phyloP scores from a whole-genome alignment of 257 asterid species.

The Solanum gracilifrons region DNA sequence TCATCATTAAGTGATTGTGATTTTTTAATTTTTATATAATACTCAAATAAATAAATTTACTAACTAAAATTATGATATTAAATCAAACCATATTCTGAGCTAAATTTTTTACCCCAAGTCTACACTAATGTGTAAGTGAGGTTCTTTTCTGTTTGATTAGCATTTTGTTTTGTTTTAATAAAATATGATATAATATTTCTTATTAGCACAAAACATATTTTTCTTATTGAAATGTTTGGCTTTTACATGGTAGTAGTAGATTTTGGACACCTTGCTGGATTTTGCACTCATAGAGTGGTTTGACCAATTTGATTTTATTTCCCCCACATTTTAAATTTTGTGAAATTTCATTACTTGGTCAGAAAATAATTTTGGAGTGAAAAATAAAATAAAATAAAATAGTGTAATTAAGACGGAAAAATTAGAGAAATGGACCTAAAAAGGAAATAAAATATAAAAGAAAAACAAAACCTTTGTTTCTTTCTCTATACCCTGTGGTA shows the following conservation, averaged over 20 bases:
- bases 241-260: background rate
- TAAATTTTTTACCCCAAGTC: background rate
- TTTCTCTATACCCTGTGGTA: conserved; percentile 8
- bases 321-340: background rate
- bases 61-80: no score
- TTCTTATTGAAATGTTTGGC: background rate
- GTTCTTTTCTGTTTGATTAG: background rate
- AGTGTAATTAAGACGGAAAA: background rate
- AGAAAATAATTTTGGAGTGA: background rate
- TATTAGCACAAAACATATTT: background rate
- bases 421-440: background rate
- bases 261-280: background rate
- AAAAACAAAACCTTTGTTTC: conserved; percentile 2
- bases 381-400: background rate
- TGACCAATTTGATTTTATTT: background rate
- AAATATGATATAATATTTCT: background rate
- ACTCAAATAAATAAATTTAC: background rate
- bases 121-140: background rate
- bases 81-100: background rate
- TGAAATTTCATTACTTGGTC: background rate
- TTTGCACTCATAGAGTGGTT: background rate
- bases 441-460: background rate
- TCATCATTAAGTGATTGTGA: background rate
- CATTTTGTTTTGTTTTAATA: background rate
- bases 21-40: no score